Base-by-base conservation (phyloP, 768 basidiomycete species). In the Nidularia pulvinata region DNA sequence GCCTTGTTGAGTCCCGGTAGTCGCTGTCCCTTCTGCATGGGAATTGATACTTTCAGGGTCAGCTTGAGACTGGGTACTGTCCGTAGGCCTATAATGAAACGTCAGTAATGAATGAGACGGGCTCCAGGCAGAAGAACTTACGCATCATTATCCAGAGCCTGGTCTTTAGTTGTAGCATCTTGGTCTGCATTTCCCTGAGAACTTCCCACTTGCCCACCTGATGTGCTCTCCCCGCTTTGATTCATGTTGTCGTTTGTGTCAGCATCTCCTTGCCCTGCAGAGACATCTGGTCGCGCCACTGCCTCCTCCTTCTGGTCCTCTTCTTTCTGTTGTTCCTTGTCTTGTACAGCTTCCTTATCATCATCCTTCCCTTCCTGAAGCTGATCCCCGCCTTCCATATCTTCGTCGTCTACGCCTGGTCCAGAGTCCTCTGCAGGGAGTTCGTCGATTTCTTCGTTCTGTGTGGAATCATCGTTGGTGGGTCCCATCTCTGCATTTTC, bases 1-100 rank as follows among this genome's bases (percentile, higher is more conserved):
- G 10, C 82, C 82, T 47, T 77, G 71, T 53, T 83, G 78, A 7
- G 69, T 58, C 47, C 81, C 81, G 54, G 70, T 68, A 35, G 74
- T 56, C 25, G 70, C 69, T 42, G 76, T 56, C 35, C 73, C 76
- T 6, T 68, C 60, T 10, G 61, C 61, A 33, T 60, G 43, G 10
- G 65, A 58, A 25, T 69, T 65, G 7, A 54, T 51, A 42, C 52
- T 42, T 42, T 54, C 55, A 32, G 57, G 32, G 19, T 66, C 61
- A 25, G 44, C 48, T 35, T 55, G 55, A 39, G 53, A 53, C 55
- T 69, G 55, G 44, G 34, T 60, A 1, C 48, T 54, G 54, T 65
- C 59, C 2, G 58, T 49, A 6, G 53, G 46, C 22, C 63, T 68
- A 55, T 54, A 51, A 45, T 4, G 50, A 42, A 35, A 19, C 44